Base-by-base conservation (phyloP, 2,329 filamentous ascomycete genomes). In the Cyphellophora attinorum region DNA sequence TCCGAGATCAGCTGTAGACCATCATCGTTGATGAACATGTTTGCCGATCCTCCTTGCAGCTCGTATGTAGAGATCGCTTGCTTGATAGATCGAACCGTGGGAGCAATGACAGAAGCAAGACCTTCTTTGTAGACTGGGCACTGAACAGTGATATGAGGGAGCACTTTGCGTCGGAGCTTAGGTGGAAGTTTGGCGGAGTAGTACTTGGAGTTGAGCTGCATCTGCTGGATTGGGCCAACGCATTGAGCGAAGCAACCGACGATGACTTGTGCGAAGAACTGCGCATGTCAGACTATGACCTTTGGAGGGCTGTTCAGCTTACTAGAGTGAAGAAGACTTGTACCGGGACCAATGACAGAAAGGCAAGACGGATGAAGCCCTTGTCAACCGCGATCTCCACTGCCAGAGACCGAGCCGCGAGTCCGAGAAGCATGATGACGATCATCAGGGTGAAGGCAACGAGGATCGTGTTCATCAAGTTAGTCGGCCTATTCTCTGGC, bases 51-150 rank as follows among this genome's bases (percentile, higher is more conserved):
- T 36, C 52, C 49, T 49, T 72, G 70, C 50, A 88, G 67, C 44
- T 75, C 72, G 44, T 76, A 76, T 11, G 70, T 70, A 21, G 68
- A 70, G 39, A 76, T 75, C n/a, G 71, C 72, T 14, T 65, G 62
- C 49, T 73, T 72, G 19, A 76, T 53, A 3, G 69, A 74, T n/a
- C 64, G 59, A 25, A 76, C 63, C 0, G 72, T 76, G 0, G 72
- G 72, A 27, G 60, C 60, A 41, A 76, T 75, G 49, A 93, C 85
- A 41, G 68, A 75, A 15, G 62, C 62, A 3, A 93, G 68, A 46
- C 84, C 83, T 57, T 93, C 85, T 57, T 89, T 91, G 65, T 89
- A 93, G 0, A 93, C 82, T 4, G 85, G 85, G 54, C 83, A 88
- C 52, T 93, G 85, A 25, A 93, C 81, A 3, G 83, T 89, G 36